Base-by-base conservation (phyloP, 2,329 filamentous ascomycete genomes). In the Colletotrichum tropicale region DNA sequence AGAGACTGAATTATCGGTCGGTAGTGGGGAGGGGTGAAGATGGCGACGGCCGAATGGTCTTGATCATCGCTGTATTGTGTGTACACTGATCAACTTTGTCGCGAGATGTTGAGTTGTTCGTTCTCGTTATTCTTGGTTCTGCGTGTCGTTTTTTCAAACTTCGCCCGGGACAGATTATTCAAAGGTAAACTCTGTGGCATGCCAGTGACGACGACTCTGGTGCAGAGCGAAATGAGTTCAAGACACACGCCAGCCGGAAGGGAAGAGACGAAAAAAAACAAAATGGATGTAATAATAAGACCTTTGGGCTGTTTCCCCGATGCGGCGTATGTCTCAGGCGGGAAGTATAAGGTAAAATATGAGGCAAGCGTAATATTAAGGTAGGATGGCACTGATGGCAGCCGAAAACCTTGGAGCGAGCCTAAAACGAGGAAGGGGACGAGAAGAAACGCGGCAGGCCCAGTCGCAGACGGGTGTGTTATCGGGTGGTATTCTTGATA, bases 241-340 rank as follows among this genome's bases (percentile, higher is more conserved):
- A 70, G 32, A 48, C n/a, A 34, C 38, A 62, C 36, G 30, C 36
- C 32, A 30, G 52, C 48, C 34, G 30, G 58, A 65, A 48, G 28
- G 15, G n/a, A 61, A 38, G n/a, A 30, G 58, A 21, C 34, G 13
- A 52, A 8, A 52, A 55, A 36, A 36, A 66, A 13, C 21, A 43
- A 70, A 60, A 60, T n/a, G 24, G 28, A 61, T n/a, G 43, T 30
- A 4, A 32, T 34, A 38, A n/a, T 26, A 21, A 62, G 56, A 56
- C 43, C n/a, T 30, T 28, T 43, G 13, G n/a, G 30, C 24, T 56
- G 38, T 48, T 60, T n/a, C 56, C 58, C 72, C 68, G 62, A 75
- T 34, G 69, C 69, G 68, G 72, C 36, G 32, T 36, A 26, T 75
- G 72, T 75, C 72, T 75, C 72, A 72, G 72, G 32, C 68, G 68